Base-by-base conservation (phyloP, 2,329 filamentous ascomycete species). In the Beauveria australis region DNA sequence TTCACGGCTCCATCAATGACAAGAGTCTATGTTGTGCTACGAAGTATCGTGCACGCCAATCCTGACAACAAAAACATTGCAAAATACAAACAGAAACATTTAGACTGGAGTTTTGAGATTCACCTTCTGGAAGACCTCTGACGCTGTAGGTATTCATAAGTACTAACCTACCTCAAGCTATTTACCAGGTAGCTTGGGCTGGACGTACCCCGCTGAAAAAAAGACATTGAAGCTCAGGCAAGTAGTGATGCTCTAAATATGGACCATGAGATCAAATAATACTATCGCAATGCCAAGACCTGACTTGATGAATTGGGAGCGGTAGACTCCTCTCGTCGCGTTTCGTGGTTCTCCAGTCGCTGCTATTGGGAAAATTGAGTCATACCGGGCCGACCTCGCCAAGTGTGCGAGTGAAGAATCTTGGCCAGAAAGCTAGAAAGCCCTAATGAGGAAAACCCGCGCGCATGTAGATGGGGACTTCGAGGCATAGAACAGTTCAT, bases 371-470 rank as follows among this genome's bases (percentile, higher is more conserved):
- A 28, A 33, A 37, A 19, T 53, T 53, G 48, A 59, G 57, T 59
- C 48, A 47, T 46, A 53, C 57, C 57, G 41, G 26, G 28, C 24
- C 33, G 33, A 41, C 46, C 22, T 30, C 22, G 48, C 49, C 49
- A 40, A 47, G 22, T 37, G 3, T 28, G 28, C 19, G 40, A 26
- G 26, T 43, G 19, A 52, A 24, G 18, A 9, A 52, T 30, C 18
- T 26, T 48, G 8, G n/a, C 33, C 14, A 37, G 33, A 37, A 16
- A 37, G 33, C 33, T 37, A 9, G 18, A 51, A 49, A 61, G 51
- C 51, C 59, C 48, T 59, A 53, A 59, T 59, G 5, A 46, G 41
- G 41, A 51, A 59, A 59, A 53, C 48, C 26, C 28, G 57, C 48
- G 26, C 57, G 41, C 16, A 19, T n/a, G 22, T 33, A 18, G 9